phyloP scores from a whole-genome alignment of 805 yeast genomes.

The Lipomyces mesembrius region DNA sequence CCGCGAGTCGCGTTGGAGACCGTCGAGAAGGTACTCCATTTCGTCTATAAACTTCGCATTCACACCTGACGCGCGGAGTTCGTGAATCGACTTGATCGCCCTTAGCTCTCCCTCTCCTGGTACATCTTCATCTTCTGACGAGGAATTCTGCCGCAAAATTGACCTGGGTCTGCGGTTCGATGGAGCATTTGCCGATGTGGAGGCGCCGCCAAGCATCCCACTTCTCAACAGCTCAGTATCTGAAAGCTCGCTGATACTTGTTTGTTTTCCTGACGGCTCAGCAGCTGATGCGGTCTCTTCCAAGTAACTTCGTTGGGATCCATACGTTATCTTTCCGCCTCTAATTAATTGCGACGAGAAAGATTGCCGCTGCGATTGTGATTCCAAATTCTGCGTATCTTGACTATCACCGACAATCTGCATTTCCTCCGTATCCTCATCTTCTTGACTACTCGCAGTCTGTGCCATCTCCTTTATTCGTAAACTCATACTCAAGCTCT shows the following conservation, averaged over 20 bases:
- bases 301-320: constrained; percentile 28
- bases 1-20: constrained; percentile 17
- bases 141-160: constrained; percentile 2
- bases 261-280: not conserved
- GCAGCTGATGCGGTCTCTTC: constrained; percentile 19
- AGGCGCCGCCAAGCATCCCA: not conserved
- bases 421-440: not conserved
- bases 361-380: not conserved
- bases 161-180: not conserved
- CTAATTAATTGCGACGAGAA: constrained; percentile 10
- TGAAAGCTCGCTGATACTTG: constrained; percentile 14
- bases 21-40: constrained; percentile 38
- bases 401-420: not conserved
- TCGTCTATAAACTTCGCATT: constrained; percentile 38
- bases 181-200: not conserved
- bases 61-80: constrained; percentile 37
- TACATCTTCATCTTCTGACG: constrained; percentile 1
- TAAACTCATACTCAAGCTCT: not conserved
- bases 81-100: constrained; percentile 35
- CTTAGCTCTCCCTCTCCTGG: constrained; percentile 13
- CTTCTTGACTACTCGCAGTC: not conserved
- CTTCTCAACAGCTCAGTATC: constrained; percentile 22
- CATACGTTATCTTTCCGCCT: constrained; percentile 28
- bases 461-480: not conserved
- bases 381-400: not conserved